Conservation (phyloP, 257 asterid species). For the Solanum sejunctum region DNA sequence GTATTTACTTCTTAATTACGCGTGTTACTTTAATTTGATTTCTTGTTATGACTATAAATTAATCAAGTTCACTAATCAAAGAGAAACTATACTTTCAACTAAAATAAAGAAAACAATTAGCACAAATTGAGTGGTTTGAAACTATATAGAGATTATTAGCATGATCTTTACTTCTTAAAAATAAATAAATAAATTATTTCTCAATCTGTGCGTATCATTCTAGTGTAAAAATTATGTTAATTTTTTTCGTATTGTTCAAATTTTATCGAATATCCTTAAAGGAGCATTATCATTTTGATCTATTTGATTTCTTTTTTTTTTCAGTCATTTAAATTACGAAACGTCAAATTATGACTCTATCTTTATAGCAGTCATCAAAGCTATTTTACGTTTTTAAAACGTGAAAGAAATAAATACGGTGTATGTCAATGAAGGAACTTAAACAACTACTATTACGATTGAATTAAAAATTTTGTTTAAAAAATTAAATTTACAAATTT, state of each 20-base stretch:
- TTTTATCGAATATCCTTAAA: no score
- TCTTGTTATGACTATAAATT: not conserved
- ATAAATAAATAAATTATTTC: no score
- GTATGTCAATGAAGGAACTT: not conserved
- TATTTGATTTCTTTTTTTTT: not conserved
- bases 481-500: not conserved
- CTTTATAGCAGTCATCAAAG: accelerated
- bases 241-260: no score
- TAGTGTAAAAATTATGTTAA: no score
- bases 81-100: not conserved
- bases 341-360: not conserved
- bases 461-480: not conserved
- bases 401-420: not conserved
- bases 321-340: not conserved
- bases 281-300: not conserved
- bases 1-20: not conserved
- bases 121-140: no score
- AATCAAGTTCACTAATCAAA: not conserved
- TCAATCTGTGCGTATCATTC: no score
- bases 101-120: not conserved
- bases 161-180: no score
- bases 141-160: no score
- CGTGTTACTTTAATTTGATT: not conserved
- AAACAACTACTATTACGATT: not conserved
- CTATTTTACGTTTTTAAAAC: not conserved